A percentile compares a stretch with the other conserved stretches of the same genome.
These are phyloP conservation scores for Trichoderma lentiforme DNA, from an alignment of 2,329 filamentous ascomycete species.

Conservation along the genomic window DNA sequence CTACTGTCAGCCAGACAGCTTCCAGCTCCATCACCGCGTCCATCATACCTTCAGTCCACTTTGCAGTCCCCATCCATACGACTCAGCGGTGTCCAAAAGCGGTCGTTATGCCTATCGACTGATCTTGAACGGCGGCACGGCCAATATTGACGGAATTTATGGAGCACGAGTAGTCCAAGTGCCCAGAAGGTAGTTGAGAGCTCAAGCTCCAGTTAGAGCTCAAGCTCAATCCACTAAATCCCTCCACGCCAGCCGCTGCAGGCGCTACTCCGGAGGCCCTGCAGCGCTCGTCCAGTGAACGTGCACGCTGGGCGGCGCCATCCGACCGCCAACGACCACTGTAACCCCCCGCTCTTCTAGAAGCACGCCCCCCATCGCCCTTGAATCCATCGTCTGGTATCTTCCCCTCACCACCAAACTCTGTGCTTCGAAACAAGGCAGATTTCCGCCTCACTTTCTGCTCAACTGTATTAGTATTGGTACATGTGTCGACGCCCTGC, in stretches of 20 bases:
- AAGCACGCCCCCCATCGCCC: not conserved
- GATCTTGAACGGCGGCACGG: not conserved
- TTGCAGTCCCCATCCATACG: not conserved
- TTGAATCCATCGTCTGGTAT: not conserved
- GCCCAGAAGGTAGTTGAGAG: not conserved
- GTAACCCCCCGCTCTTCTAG: slow-evolving; percentile 1
- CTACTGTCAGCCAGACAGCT: not conserved
- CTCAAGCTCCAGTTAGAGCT: not conserved
- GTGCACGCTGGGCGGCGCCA: slow-evolving; percentile 24
- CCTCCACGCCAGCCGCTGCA: not conserved
- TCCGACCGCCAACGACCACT: not conserved
- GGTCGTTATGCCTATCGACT: not conserved
- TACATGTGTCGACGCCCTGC: not conserved
- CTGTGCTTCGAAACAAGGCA: slow-evolving; percentile 12
- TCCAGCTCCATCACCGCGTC: not conserved
- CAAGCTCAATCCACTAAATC: not conserved
- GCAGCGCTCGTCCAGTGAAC: slow-evolving; percentile 10
- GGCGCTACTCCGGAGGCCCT: not conserved
- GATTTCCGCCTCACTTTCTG: slow-evolving; percentile 10
- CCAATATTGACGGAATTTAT: not conserved
- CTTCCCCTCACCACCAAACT: not conserved
- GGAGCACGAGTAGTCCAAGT: no score
- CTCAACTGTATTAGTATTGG: not conserved
- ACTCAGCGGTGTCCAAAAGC: not conserved
- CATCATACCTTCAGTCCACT: not conserved